Conservation (phyloP, 768 basidiomycete species). For the Guyanaporus albipodus region DNA sequence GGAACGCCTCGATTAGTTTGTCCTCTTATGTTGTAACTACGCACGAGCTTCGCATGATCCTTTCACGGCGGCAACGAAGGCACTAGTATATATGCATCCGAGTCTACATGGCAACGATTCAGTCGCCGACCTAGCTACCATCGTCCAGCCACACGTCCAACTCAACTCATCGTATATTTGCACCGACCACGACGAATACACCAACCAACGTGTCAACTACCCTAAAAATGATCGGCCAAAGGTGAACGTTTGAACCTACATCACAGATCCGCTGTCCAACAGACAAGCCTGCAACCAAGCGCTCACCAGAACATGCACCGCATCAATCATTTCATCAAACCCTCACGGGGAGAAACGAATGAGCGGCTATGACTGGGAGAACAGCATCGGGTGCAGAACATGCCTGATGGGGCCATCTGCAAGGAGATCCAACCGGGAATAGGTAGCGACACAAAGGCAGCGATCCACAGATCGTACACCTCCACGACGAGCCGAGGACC, state of each 20-base stretch:
- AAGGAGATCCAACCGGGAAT: not conserved
- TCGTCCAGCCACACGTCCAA: slow-evolving; percentile 7
- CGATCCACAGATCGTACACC: not conserved
- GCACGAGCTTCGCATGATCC: too few relatives aligned
- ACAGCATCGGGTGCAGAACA: slow-evolving; percentile 21
- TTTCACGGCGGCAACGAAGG: too few relatives aligned
- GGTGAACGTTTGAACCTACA: not conserved
- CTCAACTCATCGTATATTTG: slow-evolving; percentile 6
- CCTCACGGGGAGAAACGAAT: slow-evolving; percentile 44
- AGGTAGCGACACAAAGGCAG: not conserved
- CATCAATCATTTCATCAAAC: slow-evolving; percentile 42
- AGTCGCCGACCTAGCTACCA: too few relatives aligned
- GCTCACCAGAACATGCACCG: slow-evolving; percentile 41
- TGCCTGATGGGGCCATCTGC: slow-evolving; percentile 3
- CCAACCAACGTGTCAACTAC: slow-evolving; percentile 4
- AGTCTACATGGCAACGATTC: too few relatives aligned
- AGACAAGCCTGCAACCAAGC: slow-evolving; percentile 28
- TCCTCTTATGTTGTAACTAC: too few relatives aligned
- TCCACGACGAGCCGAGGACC: not conserved
- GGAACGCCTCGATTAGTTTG: too few relatives aligned
- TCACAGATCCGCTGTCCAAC: not conserved
- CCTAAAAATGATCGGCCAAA: not conserved
- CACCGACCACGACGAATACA: slow-evolving; percentile 13
- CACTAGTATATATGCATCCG: too few relatives aligned
- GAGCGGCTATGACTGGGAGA: slow-evolving; percentile 15